Evolutionary conservation across 306 rosid species (phyloP).

Genomic region (Cicer arietinum): DNA sequence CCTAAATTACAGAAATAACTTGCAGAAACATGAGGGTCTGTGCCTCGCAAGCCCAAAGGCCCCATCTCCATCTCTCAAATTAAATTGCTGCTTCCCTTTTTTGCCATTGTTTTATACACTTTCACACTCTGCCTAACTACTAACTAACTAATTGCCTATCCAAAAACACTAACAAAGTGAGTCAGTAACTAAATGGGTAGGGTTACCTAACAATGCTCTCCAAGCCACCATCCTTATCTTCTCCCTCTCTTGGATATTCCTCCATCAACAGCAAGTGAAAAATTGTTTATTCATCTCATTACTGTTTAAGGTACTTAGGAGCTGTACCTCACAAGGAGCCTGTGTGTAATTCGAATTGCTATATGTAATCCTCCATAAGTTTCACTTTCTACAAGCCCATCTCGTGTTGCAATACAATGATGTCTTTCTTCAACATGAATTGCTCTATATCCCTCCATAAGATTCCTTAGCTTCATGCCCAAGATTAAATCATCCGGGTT

Average conservation of each 20-base stretch:
- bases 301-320: too few relatives aligned
- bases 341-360: background rate
- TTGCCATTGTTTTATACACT: background rate
- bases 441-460: background rate
- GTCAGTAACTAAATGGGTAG: background rate
- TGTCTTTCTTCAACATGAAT: background rate
- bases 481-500: slow-evolving; percentile 2
- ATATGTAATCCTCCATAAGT: background rate
- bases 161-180: background rate
- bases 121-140: too few relatives aligned
- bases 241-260: too few relatives aligned
- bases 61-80: background rate
- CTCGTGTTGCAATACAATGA: background rate
- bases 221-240: background rate
- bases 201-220: background rate
- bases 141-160: background rate
- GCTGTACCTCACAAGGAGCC: too few relatives aligned
- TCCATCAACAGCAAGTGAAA: too few relatives aligned
- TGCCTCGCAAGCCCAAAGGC: background rate
- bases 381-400: background rate
- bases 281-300: too few relatives aligned
- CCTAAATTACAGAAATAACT: slow-evolving; percentile 12
- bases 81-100: background rate
- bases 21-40: background rate
- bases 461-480: background rate